Evolutionary conservation across 306 rosid genomes (phyloP), one percentile per base, ranked within the genome.

Genomic region (Sicyos edulis): DNA sequence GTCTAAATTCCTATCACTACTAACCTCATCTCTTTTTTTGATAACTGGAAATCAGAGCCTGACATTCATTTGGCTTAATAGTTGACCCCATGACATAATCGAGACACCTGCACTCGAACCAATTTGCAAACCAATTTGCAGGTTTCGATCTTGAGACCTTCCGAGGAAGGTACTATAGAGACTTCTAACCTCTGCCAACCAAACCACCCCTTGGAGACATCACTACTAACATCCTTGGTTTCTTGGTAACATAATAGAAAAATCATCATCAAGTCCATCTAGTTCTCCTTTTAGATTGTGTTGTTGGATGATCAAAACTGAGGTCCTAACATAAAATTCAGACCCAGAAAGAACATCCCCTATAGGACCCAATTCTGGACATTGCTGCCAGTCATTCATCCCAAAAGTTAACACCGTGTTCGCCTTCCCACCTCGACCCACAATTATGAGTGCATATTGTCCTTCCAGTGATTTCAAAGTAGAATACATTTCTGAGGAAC

Each of bases 291-390:
- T 90, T 66, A 78, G 74, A 80, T 56, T 86, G 51, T 87, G 87
- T 78, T 88, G 93, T 76, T 88, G 97, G 60, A 93, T 90, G 82
- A 90, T 80, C 79, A 93, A 82, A 51, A 93, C 95, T 0, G 98
- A 90, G 0, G 89, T 79, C 2, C 65, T 78, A 11, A 40, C 82
- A 0, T 87, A 82, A 76, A 93, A 93, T 53, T 88, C 98, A 16
- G 96, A 84, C 17, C 97, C 97, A 0, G 98, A 87, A 64, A 93
- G 97, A 77, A 93, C 90, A 74, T 93, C 98, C n/a, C 98, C 98
- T 3, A 93, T 82, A 0, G 97, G 95, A 56, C 98, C 98, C 14
- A 93, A 49, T 82, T 93, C 97, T 0, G 98, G 98, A 54, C 97
- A 88, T 12, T 88, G 96, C 75, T 93, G 92, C 98, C 96, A 93